Evolutionary conservation across 306 rosid genomes (phyloP).

Genomic region (Urtica urens): DNA sequence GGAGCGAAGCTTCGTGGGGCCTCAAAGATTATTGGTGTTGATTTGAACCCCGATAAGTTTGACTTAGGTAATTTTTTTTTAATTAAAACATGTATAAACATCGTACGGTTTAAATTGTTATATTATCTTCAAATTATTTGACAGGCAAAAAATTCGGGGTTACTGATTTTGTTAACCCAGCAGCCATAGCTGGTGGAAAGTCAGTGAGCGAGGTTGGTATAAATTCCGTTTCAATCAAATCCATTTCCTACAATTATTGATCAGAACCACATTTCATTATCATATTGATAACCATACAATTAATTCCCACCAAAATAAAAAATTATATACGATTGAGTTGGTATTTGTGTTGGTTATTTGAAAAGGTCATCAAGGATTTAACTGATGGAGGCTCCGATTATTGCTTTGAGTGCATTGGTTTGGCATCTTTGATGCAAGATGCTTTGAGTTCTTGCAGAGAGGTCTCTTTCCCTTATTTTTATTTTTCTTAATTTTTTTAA

Average conservation of each 20-base stretch:
- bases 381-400: conserved; percentile 62
- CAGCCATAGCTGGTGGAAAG: conserved; percentile 28
- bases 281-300: no score
- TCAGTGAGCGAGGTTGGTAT: conserved; percentile 43
- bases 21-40: conserved; percentile 55
- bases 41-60: conserved; percentile 39
- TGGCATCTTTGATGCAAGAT: conserved; percentile 51
- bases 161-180: conserved; percentile 50
- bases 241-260: neutral
- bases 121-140: no score
- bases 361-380: conserved; percentile 45
- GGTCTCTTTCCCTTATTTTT: conserved; percentile 26
- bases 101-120: no score
- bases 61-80: conserved; percentile 37
- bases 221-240: neutral
- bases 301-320: no score
- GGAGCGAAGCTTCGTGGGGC: conserved; percentile 59
- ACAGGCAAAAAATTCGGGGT: conserved; percentile 48
- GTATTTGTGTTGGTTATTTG: neutral
- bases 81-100: no score
- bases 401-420: conserved; percentile 63
- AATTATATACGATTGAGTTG: no score
- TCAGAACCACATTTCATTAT: no score
- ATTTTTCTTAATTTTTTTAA: no score
- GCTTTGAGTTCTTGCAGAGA: conserved; percentile 36